A percentile compares a stretch with the other conserved stretches of the same genome.
These are phyloP conservation scores for Zasmidium angulare DNA, from an alignment of 2,329 filamentous ascomycete species.

Conservation along the genomic window DNA sequence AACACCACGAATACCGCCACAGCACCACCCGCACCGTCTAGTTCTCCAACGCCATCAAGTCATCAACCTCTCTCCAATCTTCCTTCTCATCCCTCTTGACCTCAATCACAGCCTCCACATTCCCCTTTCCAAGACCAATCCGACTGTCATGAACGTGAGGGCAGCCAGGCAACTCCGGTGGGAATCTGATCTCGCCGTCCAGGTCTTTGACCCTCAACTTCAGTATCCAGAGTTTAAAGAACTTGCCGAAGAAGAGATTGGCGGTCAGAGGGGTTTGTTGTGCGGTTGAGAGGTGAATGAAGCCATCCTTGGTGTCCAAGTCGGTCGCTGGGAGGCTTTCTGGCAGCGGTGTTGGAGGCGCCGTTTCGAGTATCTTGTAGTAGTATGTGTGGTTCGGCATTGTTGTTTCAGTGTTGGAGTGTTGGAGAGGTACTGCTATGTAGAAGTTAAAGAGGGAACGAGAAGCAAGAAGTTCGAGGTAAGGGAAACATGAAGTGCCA, in stretches of 20 bases:
- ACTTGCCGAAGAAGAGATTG: conserved; percentile 27
- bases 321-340: conserved; percentile 23
- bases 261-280: conserved; percentile 30
- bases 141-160: conserved; percentile 26
- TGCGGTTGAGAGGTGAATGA: conserved; percentile 28
- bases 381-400: conserved; percentile 24
- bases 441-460: no score
- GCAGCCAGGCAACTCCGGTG: conserved; percentile 22
- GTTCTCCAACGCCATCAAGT: conserved; percentile 3
- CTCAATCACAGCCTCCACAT: conserved; percentile 26
- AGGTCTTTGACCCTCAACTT: conserved; percentile 25
- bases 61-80: conserved; percentile 18
- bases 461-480: no score
- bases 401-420: not conserved
- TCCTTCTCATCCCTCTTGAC: conserved; percentile 17
- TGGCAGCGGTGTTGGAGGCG: conserved; percentile 26
- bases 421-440: not conserved
- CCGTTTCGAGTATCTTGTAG: conserved; percentile 32
- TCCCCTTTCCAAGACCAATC: conserved; percentile 22
- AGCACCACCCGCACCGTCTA: no score
- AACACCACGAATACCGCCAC: no score
- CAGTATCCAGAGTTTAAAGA: conserved; percentile 25
- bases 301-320: conserved; percentile 29
- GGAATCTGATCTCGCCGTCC: conserved; percentile 23
- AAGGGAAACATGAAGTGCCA: not conserved